Evolutionary conservation across 1,139 yeast genomes (phyloP), one percentile per base, ranked within the genome.

Genomic region (Taphrina confusa): DNA sequence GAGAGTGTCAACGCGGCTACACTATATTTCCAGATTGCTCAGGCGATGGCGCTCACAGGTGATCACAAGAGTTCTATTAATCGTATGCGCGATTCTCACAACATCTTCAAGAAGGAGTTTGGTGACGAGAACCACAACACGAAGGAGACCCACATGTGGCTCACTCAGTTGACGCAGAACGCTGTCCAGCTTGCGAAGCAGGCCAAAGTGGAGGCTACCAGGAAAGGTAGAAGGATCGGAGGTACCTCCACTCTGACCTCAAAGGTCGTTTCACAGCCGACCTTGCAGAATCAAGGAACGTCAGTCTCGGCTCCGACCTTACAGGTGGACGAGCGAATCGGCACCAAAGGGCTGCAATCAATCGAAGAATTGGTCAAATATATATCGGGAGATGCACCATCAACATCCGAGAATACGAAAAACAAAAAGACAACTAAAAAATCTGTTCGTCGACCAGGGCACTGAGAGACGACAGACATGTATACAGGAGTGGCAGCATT

Each of bases 111-210:
- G 65, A 76, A 76, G 62, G 74, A 80, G 27, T 75, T 81, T 50
- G 94, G 94, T 3, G 81, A 84, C 2, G 82, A 81, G 55, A 84
- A 84, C 67, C 74, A 76, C 49, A 79, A 81, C 68, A 80, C 91
- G 36, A 77, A 75, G 65, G 92, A 88, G 69, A 78, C 85, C 50
- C 78, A 80, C 66, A 80, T 77, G 63, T 85, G 88, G 81, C 78
- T 81, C 23, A 77, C 79, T 51, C 82, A 82, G 51, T 66, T 76
- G 51, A 70, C 73, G 28, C 67, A 68, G 39, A 69, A 72, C 18
- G 75, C 77, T n/a, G 75, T 73, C 9, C 65, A 64, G 34, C 66
- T 65, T 9, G 72, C 72, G n/a, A 47, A 47, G 18, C 54, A 46
- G 30, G 60, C 60, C 3, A 46, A 37, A 33, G 18, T 40, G 8